Evolutionary conservation across 805 yeast genomes (phyloP).

Genomic region (Saccharomycopsis synnaedendra): DNA sequence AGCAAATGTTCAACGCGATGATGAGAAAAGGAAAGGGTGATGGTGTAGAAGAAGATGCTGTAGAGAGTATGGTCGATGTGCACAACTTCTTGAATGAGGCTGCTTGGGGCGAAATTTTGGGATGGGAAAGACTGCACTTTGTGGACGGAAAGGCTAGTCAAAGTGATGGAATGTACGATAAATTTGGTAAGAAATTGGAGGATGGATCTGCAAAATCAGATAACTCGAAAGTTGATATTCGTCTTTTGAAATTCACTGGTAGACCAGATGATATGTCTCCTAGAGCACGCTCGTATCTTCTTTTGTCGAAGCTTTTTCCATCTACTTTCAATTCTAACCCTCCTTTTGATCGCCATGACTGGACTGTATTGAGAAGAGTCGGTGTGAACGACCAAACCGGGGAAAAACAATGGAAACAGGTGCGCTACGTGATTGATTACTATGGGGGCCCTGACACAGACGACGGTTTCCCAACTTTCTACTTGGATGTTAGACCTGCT

Average conservation of each 20-base stretch:
- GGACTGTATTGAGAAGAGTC: slow-evolving; percentile 78
- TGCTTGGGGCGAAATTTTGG: slow-evolving; percentile 89
- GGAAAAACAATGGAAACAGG: slow-evolving; percentile 45
- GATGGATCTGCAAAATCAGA: slow-evolving; percentile 21
- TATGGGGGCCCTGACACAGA: slow-evolving; percentile 88
- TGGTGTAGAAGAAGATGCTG: slow-evolving; percentile 89
- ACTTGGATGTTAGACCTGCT: slow-evolving; percentile 93
- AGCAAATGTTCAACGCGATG: slow-evolving; percentile 98
- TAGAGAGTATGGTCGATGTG: slow-evolving; percentile 92
- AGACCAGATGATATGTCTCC: slow-evolving; percentile 84
- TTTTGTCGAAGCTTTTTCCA: slow-evolving; percentile 63
- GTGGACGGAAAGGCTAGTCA: too few species aligned
- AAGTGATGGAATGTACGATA: too few species aligned
- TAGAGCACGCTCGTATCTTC: slow-evolving; percentile 60
- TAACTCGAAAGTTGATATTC: slow-evolving; percentile 48
- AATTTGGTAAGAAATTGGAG: too few species aligned
- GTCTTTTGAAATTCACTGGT: slow-evolving; percentile 81
- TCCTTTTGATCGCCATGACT: slow-evolving; percentile 97
- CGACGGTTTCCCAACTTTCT: slow-evolving; percentile 83
- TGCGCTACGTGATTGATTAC: slow-evolving; percentile 90
- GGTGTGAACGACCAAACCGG: slow-evolving; percentile 22
- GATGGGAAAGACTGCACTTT: slow-evolving; percentile 75
- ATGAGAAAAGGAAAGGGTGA: slow-evolving; percentile 82
- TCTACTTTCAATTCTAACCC: slow-evolving; percentile 59
- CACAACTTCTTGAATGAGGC: slow-evolving; percentile 96